These are phyloP conservation scores for Globisporangium megalacanthum DNA, from an alignment of 352 stramenopile species.

Conservation along the genomic window DNA sequence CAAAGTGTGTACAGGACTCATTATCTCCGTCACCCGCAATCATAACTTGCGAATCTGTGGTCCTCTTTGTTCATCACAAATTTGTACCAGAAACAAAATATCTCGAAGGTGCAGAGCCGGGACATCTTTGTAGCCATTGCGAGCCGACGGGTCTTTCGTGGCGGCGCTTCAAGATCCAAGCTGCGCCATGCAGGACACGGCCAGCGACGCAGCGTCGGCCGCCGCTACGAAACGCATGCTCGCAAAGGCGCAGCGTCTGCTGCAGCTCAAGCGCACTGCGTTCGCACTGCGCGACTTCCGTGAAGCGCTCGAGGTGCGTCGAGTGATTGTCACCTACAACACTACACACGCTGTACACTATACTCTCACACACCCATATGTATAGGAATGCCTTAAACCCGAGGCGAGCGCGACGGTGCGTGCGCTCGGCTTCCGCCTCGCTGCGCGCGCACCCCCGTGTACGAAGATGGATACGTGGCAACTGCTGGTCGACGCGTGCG, in stretches of 20 bases:
- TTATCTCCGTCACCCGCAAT: too few species aligned
- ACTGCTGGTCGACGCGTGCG: constrained; percentile 50
- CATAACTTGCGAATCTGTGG: too few species aligned
- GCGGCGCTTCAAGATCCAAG: too few species aligned
- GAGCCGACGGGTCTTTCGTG: too few species aligned
- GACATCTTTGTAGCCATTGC: too few species aligned
- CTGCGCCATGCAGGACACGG: too few species aligned
- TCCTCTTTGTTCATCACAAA: too few species aligned
- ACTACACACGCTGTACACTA: background rate
- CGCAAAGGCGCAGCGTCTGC: constrained; percentile 52
- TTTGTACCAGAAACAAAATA: too few species aligned
- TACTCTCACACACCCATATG: background rate
- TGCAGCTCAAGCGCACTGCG: constrained; percentile 54
- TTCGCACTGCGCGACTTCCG: constrained; percentile 56
- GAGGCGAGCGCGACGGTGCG: constrained; percentile 57
- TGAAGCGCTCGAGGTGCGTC: constrained; percentile 44
- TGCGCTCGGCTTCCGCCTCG: constrained; percentile 68
- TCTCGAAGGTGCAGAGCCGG: too few species aligned
- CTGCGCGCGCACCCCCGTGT: constrained; percentile 40
- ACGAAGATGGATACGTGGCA: constrained; percentile 57
- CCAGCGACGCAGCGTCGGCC: constrained; percentile 32
- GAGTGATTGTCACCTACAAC: background rate
- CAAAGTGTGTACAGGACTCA: too few species aligned
- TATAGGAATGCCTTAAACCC: constrained; percentile 58
- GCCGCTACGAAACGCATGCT: constrained; percentile 38